phyloP scores from a whole-genome alignment of 345 rosid genomes.

The Aquilaria malaccensis region DNA sequence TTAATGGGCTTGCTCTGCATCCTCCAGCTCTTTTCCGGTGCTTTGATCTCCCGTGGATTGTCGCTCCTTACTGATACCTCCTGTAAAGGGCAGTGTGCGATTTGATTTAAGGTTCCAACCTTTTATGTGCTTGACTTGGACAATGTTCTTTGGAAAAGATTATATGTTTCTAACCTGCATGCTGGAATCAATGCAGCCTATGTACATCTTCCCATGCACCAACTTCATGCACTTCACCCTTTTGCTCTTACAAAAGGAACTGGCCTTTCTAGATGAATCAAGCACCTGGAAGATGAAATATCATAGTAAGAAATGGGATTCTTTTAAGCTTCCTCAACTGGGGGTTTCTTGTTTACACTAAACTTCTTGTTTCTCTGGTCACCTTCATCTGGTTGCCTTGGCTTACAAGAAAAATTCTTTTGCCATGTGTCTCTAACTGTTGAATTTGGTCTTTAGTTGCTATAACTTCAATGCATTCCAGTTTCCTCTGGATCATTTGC shows the following conservation, averaged over 20 bases:
- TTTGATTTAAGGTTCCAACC: constrained; percentile 4
- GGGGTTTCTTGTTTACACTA: no score
- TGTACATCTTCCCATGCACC: constrained; percentile 62
- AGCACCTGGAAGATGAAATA: constrained; percentile 36
- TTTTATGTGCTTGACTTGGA: not conserved
- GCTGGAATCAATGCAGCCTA: constrained; percentile 83
- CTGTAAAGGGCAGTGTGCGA: constrained; percentile 28
- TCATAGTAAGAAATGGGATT: not conserved
- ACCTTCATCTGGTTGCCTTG: constrained; percentile 67
- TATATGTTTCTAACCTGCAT: constrained; percentile 43
- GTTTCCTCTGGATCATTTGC: constrained; percentile 55
- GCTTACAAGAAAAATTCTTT: constrained; percentile 41
- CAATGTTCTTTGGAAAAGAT: not conserved
- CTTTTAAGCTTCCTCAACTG: not conserved
- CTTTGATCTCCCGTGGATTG: constrained; percentile 63
- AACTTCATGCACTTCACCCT: constrained; percentile 53
- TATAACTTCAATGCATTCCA: constrained; percentile 68
- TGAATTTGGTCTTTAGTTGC: constrained; percentile 50
- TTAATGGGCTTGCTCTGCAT: constrained; percentile 59
- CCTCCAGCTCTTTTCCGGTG: constrained; percentile 62
- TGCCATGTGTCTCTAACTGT: constrained; percentile 48
- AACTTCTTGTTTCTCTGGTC: not conserved
- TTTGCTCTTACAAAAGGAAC: constrained; percentile 48
- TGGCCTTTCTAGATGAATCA: constrained; percentile 54
- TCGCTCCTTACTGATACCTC: constrained; percentile 42